A percentile compares a stretch with the other conserved stretches of the same genome.
Conservation (phyloP, 2,329 filamentous ascomycete species). For the Chaetomium sp. region DNA sequence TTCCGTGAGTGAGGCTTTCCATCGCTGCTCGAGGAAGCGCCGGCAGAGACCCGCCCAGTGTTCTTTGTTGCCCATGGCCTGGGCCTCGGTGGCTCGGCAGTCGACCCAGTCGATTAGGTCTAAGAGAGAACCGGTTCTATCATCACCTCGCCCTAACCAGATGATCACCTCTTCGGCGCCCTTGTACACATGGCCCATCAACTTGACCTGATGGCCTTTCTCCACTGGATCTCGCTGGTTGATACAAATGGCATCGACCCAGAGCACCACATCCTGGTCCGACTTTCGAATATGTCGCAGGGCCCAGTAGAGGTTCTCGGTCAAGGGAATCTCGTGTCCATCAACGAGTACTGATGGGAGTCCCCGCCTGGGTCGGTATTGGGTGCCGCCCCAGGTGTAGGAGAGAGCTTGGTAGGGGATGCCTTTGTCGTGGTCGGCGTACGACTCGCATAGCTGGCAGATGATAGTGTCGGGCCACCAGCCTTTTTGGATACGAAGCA, state of each 20-base stretch:
- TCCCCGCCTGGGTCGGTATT: neutral
- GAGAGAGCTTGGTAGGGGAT: constrained; percentile 20
- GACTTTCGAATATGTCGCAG: constrained; percentile 10
- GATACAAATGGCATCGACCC: constrained; percentile 18
- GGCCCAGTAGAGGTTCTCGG: constrained; percentile 9
- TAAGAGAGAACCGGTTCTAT: neutral
- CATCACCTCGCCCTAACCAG: constrained; percentile 7
- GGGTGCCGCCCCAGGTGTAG: constrained; percentile 16
- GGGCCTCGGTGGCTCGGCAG: neutral
- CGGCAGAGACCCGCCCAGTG: neutral
- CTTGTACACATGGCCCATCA: constrained; percentile 13
- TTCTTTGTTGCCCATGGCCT: neutral
- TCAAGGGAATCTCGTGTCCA: neutral
- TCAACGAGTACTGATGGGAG: neutral
- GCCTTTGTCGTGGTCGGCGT: neutral
- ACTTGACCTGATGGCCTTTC: constrained; percentile 11
- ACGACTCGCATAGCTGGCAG: constrained; percentile 17
- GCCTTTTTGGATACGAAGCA: neutral
- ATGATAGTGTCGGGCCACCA: neutral
- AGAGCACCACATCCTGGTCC: constrained; percentile 6
- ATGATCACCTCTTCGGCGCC: constrained; percentile 11
- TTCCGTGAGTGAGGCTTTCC: neutral
- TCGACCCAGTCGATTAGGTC: constrained; percentile 1
- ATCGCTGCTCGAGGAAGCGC: neutral
- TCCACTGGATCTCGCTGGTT: constrained; percentile 8